Evolutionary conservation across 129 eudicot genomes (phyloP), one percentile per base, ranked within the genome.

Genomic region (Solidago caesia): DNA sequence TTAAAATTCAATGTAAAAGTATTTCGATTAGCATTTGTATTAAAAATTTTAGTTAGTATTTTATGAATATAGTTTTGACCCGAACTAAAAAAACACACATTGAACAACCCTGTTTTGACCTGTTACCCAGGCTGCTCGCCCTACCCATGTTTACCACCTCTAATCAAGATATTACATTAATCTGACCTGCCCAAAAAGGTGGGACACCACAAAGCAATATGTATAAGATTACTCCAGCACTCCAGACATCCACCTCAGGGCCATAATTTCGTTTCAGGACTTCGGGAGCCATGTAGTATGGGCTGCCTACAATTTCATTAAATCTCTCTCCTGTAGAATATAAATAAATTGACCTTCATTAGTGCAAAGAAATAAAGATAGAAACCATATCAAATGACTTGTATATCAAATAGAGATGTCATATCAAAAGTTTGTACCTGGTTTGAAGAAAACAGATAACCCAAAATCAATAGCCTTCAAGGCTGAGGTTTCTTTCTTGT

Each of bases 151-250:
- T 33, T 33, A 33, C 39, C 39, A 33, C 39, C 39, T 33, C 39
- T 33, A 33, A 33, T 71, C 41, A 39, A 41, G 51, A 39, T 53
- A 12, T 14, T 12, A 12, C 16, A 10, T 33, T 63, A 12, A 33
- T 33, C 64, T 44, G 2, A 75, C 79, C 79, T 75, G 79, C 79
- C 79, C 79, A 75, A 75, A 75, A 75, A 16, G 79, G 79, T 1
- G 79, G 79, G 64, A 75, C 79, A 49, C 79, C 79, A 51, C 79
- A 75, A 75, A 75, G 79, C 71, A 75, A 63, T 48, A 75, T 75
- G 26, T 75, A 75, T 16, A 75, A 45, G 44, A 75, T 75, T 15
- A 75, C 79, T 9, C 79, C 79, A 63, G 79, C 79, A 64, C 79
- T 75, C 79, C 72, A 75, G 9, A 75, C 79, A 64, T 75, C 79